Base-by-base conservation (phyloP, 441 rosid genomes). In the Croton setiger region DNA sequence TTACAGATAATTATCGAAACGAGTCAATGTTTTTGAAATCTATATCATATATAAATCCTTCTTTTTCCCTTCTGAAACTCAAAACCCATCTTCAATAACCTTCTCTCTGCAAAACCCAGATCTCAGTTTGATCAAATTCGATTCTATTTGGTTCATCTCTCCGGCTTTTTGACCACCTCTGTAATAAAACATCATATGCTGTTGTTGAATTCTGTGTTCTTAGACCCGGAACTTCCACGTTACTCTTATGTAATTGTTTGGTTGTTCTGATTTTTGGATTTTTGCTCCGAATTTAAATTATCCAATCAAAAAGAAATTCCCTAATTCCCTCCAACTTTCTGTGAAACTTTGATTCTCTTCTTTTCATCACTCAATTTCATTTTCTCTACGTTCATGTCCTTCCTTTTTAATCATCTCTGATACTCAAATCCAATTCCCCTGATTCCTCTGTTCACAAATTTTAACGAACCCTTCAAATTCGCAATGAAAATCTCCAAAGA, bases 401-500 rank as follows among this genome's bases (percentile, higher is more conserved):
- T 14, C 14, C 57, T 33, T 20, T 41, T 5, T 75, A 33, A 14
- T 15, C 49, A 27, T 54, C 41, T 49, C 37, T 12, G 39, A 64
- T 31, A 60, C 43, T 57, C 23, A 21, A 53, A 51, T 63, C 47
- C 15, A 43, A 44, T 12, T 53, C 58, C 61, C 58, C 61, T 63
- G 64, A 51, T 64, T 57, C 18, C 21, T 54, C 33, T 13, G 57
- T 18, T 60, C 52, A 11, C 9, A 4, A 21, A 72, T 27, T 11
- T 12, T 52, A 7, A 20, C 10, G 4, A 20, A 23, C 52, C 41
- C 18, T 18, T 6, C 10, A n/a, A 73, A 69, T 60, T 60, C 15
- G 44, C 72, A 61, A 94, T 92, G 98, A 89, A 84, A 68, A 71
- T 85, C 35, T 80, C 83, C 64, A 86, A 82, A 65, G 98, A 94